These are phyloP conservation scores for Colletotrichum cordylinicola DNA, from an alignment of 2,329 filamentous ascomycete genomes.

Conservation along the genomic window DNA sequence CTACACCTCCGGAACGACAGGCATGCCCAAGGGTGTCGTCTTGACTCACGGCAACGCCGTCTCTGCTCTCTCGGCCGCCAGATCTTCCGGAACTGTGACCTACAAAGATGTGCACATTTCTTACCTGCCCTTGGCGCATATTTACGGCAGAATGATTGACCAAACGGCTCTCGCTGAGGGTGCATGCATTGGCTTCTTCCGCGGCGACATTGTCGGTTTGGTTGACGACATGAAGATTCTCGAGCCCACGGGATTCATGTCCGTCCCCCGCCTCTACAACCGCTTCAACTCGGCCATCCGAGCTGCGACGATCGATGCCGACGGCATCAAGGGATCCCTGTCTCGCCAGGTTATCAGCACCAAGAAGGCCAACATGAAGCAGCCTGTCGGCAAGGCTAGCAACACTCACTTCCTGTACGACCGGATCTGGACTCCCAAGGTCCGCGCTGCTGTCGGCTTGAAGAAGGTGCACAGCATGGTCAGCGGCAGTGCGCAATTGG, in stretches of 20 bases:
- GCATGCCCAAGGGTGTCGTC: conserved; percentile 82
- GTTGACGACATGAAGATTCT: conserved; percentile 92
- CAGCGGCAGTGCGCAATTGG: conserved; percentile 88
- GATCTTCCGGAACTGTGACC: conserved; percentile 58
- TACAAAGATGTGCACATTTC: conserved; percentile 73
- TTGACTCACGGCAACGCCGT: conserved; percentile 84
- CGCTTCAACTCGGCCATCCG: conserved; percentile 86
- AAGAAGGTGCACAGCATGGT: conserved; percentile 77
- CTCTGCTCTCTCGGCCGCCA: conserved; percentile 68
- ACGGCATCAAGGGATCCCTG: conserved; percentile 81
- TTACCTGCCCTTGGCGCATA: conserved; percentile 93
- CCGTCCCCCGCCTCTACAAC: conserved; percentile 91
- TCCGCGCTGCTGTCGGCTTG: conserved; percentile 81
- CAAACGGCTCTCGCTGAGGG: conserved; percentile 76
- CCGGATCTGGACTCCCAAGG: conserved; percentile 90
- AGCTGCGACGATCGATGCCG: conserved; percentile 76
- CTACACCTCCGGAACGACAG: conserved; percentile 88
- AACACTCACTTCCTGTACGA: conserved; percentile 82
- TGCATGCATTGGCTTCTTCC: conserved; percentile 86
- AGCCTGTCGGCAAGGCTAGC: conserved; percentile 74
- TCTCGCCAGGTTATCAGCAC: conserved; percentile 80
- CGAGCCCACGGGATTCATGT: conserved; percentile 81
- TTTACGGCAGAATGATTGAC: conserved; percentile 87
- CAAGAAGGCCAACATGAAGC: conserved; percentile 81
- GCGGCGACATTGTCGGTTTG: conserved; percentile 84